Evolutionary conservation across 2,329 filamentous ascomycete genomes (phyloP).

Genomic region (Curvularia lunata): DNA sequence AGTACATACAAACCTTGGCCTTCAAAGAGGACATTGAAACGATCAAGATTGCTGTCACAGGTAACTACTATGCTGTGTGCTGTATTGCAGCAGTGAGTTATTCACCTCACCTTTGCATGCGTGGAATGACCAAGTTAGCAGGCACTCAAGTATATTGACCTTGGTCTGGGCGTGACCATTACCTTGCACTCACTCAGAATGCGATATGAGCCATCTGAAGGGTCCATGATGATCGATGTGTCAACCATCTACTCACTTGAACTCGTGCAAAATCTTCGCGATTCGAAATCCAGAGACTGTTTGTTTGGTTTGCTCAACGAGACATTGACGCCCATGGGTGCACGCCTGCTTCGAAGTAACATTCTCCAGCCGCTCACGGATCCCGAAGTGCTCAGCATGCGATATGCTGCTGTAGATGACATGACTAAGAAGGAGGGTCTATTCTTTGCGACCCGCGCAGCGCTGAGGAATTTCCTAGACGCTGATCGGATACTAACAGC

Average conservation of each 20-base stretch:
- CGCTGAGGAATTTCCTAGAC: constrained; percentile 76
- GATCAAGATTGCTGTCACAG: constrained; percentile 77
- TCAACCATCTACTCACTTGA: constrained; percentile 87
- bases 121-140: constrained; percentile 47
- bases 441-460: constrained; percentile 77
- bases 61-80: constrained; percentile 86
- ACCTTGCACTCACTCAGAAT: constrained; percentile 81
- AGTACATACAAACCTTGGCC: constrained; percentile 79
- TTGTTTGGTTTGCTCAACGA: constrained; percentile 86
- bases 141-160: constrained; percentile 81
- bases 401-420: constrained; percentile 85
- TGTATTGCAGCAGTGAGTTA: constrained; percentile 82
- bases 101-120: constrained; percentile 51
- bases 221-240: constrained; percentile 94
- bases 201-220: constrained; percentile 84
- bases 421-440: constrained; percentile 82
- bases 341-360: constrained; percentile 80
- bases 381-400: constrained; percentile 67
- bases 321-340: constrained; percentile 87
- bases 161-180: constrained; percentile 72
- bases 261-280: constrained; percentile 84
- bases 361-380: constrained; percentile 88
- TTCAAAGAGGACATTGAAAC: constrained; percentile 81
- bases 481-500: constrained; percentile 80
- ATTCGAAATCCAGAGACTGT: constrained; percentile 78